Percentiles rank a stretch among this genome's conserved stretches.
These are phyloP conservation scores for Warburgia ugandensis DNA, from an alignment of 164 flowering plant genomes.

Conservation along the genomic window DNA sequence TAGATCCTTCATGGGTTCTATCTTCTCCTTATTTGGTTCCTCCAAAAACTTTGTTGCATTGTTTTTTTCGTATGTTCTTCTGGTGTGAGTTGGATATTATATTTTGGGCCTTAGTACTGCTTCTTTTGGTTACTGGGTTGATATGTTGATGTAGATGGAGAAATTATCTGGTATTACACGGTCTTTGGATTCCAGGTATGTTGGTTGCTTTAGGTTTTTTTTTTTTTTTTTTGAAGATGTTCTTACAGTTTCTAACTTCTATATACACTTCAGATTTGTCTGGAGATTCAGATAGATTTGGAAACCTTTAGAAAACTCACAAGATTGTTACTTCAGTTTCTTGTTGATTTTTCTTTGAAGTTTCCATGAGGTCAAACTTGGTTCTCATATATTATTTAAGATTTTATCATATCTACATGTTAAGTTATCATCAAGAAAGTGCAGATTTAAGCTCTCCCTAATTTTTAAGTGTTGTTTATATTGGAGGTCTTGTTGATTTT, in stretches of 20 bases:
- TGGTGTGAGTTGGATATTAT: background rate
- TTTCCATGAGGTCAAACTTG: too few relatives aligned
- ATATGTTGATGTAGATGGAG: conserved; percentile 28
- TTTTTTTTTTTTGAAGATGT: background rate
- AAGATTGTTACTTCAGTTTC: too few relatives aligned
- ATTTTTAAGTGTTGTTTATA: too few relatives aligned
- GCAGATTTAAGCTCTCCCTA: too few relatives aligned
- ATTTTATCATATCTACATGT: too few relatives aligned
- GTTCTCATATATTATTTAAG: too few relatives aligned
- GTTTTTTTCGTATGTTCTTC: background rate
- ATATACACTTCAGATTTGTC: background rate
- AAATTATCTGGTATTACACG: conserved; percentile 4
- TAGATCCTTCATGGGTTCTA: conserved; percentile 5
- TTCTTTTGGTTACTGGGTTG: conserved; percentile 3
- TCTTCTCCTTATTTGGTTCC: background rate
- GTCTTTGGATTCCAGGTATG: conserved; percentile 31
- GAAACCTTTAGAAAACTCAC: too few relatives aligned
- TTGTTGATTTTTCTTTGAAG: too few relatives aligned
- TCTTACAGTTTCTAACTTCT: background rate
- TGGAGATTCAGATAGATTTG: background rate
- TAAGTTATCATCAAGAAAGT: too few relatives aligned
- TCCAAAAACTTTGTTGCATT: background rate
- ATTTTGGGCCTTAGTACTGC: background rate
- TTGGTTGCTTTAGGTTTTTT: conserved; percentile 1
- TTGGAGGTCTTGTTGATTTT: too few relatives aligned